Evolutionary conservation across 768 basidiomycete genomes (phyloP).

Genomic region (Lentinula lateritia): DNA sequence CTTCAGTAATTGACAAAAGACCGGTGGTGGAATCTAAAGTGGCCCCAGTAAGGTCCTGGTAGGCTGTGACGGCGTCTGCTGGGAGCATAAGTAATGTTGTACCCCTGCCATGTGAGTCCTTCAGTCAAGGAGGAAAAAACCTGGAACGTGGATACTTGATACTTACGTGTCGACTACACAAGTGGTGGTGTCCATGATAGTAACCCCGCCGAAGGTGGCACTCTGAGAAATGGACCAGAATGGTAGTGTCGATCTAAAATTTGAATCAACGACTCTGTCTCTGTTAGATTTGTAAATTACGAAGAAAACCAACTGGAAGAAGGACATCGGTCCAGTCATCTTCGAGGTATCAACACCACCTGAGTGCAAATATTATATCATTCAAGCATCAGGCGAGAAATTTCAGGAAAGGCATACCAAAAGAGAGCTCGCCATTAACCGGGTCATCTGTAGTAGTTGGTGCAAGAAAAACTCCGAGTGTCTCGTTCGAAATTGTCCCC

Average conservation of each 20-base stretch:
- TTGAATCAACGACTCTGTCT: background rate
- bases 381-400: too few relatives aligned
- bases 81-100: conserved; percentile 49
- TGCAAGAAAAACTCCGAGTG: background rate
- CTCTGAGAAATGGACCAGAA: background rate
- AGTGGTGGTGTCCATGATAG: background rate
- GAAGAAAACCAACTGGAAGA: background rate
- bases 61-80: conserved; percentile 37
- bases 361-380: background rate
- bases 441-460: background rate
- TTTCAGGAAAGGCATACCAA: background rate
- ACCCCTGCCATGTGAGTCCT: conserved; percentile 26
- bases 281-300: background rate
- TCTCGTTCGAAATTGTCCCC: background rate
- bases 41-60: conserved; percentile 37
- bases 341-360: background rate
- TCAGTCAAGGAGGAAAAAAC: background rate
- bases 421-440: background rate
- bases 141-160: background rate
- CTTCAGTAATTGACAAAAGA: conserved; percentile 43
- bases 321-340: background rate
- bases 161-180: background rate
- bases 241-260: background rate
- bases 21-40: conserved; percentile 19
- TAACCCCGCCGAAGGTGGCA: background rate